These are phyloP conservation scores for Coniferiporia weirii DNA, from an alignment of 1,284 basidiomycete species.

Conservation along the genomic window DNA sequence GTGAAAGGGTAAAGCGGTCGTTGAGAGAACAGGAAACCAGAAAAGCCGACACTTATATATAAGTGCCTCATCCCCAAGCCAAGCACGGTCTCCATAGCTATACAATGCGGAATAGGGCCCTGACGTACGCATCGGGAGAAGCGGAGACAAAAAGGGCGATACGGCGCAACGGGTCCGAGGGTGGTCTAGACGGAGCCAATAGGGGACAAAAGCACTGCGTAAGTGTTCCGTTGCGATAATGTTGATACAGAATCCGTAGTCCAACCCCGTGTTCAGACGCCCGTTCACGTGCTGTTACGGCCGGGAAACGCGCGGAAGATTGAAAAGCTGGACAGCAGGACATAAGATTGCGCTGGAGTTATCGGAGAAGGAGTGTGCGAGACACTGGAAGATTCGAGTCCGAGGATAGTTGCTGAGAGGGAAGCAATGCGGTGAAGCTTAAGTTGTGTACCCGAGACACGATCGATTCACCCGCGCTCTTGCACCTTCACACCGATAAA, in stretches of 20 bases:
- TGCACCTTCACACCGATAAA: no score
- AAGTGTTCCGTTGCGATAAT: no score
- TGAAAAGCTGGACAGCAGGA: background rate
- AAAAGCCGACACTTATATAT: background rate
- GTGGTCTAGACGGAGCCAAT: background rate
- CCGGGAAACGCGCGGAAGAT: background rate
- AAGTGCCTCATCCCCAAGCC: background rate
- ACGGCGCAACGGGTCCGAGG: background rate
- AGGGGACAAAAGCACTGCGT: background rate
- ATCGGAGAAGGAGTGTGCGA: no score
- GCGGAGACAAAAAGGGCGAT: background rate
- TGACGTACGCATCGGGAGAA: background rate
- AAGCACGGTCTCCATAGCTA: background rate
- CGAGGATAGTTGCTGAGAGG: no score
- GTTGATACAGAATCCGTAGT: no score
- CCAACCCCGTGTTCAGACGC: background rate
- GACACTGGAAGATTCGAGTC: no score
- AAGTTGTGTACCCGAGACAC: no score
- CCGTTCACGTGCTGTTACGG: background rate
- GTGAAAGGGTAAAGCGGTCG: background rate
- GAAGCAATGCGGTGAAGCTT: no score
- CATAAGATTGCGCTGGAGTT: background rate
- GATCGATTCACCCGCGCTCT: no score
- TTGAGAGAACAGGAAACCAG: background rate
- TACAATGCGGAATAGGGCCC: background rate